Conservation (phyloP, 441 rosid genomes). For the Corymbia citriodora region DNA sequence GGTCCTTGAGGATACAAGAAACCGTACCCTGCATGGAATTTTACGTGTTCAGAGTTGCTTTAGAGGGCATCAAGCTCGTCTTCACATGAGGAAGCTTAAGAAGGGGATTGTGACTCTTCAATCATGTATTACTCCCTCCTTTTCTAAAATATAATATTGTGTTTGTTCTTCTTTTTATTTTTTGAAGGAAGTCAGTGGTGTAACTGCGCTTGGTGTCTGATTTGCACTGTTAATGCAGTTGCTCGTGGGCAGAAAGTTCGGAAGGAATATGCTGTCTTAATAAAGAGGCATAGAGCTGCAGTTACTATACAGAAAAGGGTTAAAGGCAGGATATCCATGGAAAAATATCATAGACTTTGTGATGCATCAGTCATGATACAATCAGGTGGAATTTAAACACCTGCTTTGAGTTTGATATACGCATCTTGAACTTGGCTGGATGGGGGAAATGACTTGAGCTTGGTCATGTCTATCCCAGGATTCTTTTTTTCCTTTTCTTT, state of each 20-base stretch:
- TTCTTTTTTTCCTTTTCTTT: background rate
- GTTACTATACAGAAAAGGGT: conserved; percentile 63
- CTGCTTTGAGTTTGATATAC: conserved; percentile 2
- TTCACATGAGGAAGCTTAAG: conserved; percentile 48
- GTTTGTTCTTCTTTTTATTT: background rate
- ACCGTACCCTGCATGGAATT: conserved; percentile 91
- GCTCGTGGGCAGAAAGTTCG: conserved; percentile 70
- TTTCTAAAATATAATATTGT: background rate
- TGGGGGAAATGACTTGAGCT: background rate
- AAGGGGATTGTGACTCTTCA: conserved; percentile 66
- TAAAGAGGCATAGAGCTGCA: conserved; percentile 81
- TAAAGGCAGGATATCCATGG: conserved; percentile 44
- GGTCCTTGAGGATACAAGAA: conserved; percentile 95
- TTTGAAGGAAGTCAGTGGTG: background rate
- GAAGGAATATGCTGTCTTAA: conserved; percentile 54
- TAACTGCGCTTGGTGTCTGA: background rate
- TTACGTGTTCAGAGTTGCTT: conserved; percentile 94
- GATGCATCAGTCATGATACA: conserved; percentile 67
- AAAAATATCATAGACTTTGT: conserved; percentile 36
- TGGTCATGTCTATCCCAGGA: background rate
- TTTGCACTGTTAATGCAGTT: conserved; percentile 39
- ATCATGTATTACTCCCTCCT: conserved; percentile 53
- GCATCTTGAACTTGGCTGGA: background rate
- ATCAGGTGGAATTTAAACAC: conserved; percentile 45
- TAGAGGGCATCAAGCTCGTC: conserved; percentile 90